Evolutionary conservation across 2,329 filamentous ascomycete genomes (phyloP), one percentile per base, ranked within the genome.

Genomic region (Penicillium brasilianum): DNA sequence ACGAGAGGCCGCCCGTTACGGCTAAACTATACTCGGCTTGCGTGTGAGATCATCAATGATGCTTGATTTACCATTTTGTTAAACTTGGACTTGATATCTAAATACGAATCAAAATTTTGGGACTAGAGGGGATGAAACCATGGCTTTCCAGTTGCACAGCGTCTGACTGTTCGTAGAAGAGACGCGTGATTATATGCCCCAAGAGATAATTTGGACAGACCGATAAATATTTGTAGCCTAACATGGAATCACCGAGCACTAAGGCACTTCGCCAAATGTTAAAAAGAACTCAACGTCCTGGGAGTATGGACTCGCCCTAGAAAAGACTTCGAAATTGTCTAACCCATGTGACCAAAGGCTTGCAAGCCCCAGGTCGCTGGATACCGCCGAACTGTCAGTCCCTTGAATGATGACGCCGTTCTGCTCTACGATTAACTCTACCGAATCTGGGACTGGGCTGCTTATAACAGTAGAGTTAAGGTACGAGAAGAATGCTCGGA

Each of bases 401-500:
- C 34, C 11, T 37, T 37, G 34, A 37, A 14, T 37, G 11, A 37
- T 37, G 11, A 14, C 16, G 7, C 34, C 34, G 34, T 37, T 37
- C 34, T 37, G 34, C 9, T 37, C 34, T 37, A 3, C 34, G 34
- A 37, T 37, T 37, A 37, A 14, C 7, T 37, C 34, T 37, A 37
- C 34, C 34, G 11, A 37, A 14, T 16, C 34, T 37, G 8, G 34
- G 5, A 37, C 11, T 14, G 34, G 34, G 34, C 34, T 37, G 34
- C 34, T 37, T 37, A 14, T 37, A 37, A 14, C 34, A 14, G 34
- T 37, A 37, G 34, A 1, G 34, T 37, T 61, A 61, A n/a, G 43
- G 34, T 37, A 37, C 16, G 34, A 37, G 37, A 61, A 61, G 41
- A 61, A 61, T 14, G 54, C 50, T 13, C 30, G 43, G 49, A 61